Evolutionary conservation across 441 rosid species (phyloP), one percentile per base, ranked within the genome.

Genomic region (Erodium texanum): DNA sequence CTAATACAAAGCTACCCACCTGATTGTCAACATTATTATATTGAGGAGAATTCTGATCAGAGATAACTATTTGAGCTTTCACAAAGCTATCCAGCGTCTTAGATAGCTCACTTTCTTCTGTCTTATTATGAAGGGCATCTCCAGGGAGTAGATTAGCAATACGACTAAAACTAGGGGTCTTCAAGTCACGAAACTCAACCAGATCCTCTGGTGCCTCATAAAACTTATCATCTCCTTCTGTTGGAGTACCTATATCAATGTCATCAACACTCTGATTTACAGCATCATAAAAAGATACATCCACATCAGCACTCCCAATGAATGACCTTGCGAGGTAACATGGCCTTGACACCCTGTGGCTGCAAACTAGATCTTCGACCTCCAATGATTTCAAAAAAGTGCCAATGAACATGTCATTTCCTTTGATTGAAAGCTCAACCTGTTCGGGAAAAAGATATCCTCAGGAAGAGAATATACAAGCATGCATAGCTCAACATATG

Each of bases 261-360:
- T 73, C 68, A 41, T 79, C 82, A 66, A 75, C 65, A 74, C 70
- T 79, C 74, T 69, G 76, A 66, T 61, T 80, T 73, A 69, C 78
- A 70, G 73, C 68, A 73, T 82, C 78, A 27, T 85, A 83, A 68
- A 69, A 72, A 68, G 83, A 78, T 68, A 82, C 81, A 66, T 68
- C 48, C 54, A 68, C 82, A 73, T 86, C 86, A 70, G 82, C 76
- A 75, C 78, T 82, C 68, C 80, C 82, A 72, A 87, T 79, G 78
- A 95, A 86, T 72, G 99, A 95, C 76, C 97, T 89, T 66, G 97
- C 99, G 73, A 95, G 67, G 84, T 84, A 95, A 85, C 86, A 80
- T 71, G 85, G 82, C 74, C 62, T 81, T 34, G 89, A 84, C 66
- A 70, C 71, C 63, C 77, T 74, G 67, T 74, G 79, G 74, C 75